These are phyloP conservation scores for Iberis amara DNA, from an alignment of 441 rosid species.

Conservation along the genomic window DNA sequence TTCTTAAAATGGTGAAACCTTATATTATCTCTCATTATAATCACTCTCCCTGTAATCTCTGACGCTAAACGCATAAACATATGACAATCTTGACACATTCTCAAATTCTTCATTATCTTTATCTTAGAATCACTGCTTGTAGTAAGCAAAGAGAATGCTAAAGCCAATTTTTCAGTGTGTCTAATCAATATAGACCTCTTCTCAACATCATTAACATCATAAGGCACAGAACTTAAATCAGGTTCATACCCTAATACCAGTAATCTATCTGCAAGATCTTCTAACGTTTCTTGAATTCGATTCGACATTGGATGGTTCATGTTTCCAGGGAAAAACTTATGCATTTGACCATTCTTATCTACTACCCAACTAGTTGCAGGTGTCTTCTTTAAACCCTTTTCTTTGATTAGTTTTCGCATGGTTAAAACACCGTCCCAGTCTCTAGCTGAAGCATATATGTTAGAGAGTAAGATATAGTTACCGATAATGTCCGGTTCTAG, in stretches of 20 bases:
- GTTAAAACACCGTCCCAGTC: constrained; percentile 48
- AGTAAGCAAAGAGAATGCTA: constrained; percentile 56
- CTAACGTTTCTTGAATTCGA: constrained; percentile 48
- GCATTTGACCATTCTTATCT: constrained; percentile 46
- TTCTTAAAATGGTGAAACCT: constrained; percentile 67
- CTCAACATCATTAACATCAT: constrained; percentile 43
- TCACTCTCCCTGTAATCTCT: constrained; percentile 42
- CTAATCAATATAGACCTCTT: constrained; percentile 48
- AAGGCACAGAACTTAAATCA: constrained; percentile 43
- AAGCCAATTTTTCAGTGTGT: constrained; percentile 74
- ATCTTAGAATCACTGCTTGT: constrained; percentile 35
- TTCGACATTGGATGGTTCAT: constrained; percentile 45
- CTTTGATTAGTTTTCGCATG: constrained; percentile 49
- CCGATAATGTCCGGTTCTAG: constrained; percentile 64
- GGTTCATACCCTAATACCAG: constrained; percentile 47
- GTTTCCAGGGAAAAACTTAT: constrained; percentile 65
- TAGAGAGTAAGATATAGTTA: constrained; percentile 65
- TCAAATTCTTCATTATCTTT: constrained; percentile 64
- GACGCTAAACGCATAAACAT: constrained; percentile 58
- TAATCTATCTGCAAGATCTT: constrained; percentile 41
- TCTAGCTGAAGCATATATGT: constrained; percentile 58
- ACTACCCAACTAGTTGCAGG: constrained; percentile 84
- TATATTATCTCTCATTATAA: constrained; percentile 60
- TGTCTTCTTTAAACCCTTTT: constrained; percentile 56
- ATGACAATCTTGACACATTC: constrained; percentile 78